These are phyloP conservation scores for Acanthamoeba castellanii DNA, from an alignment of 208 protist species.

Conservation along the genomic window DNA sequence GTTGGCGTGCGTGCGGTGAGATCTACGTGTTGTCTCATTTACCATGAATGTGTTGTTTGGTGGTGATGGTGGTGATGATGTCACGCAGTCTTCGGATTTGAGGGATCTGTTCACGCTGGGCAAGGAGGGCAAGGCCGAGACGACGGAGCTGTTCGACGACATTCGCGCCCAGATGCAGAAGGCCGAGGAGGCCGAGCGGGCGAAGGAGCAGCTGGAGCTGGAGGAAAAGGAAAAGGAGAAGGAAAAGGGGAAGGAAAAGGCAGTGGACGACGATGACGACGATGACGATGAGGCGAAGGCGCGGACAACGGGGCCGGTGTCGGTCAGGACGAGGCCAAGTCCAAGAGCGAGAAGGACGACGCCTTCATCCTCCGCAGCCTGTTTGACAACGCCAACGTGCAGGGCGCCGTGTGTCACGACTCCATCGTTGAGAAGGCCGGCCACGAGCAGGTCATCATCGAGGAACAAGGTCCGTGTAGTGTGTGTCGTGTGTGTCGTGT, in stretches of 20 bases:
- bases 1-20: not conserved
- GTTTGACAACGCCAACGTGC: slow-evolving; percentile 15
- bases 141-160: slow-evolving; percentile 33
- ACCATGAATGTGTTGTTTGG: no score
- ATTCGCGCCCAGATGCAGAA: slow-evolving; percentile 68
- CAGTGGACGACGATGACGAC: slow-evolving; percentile 64
- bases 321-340: not conserved
- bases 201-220: not conserved
- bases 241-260: slow-evolving; percentile 49
- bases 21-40: not conserved
- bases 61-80: no score
- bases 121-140: slow-evolving; percentile 55
- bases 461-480: slow-evolving; percentile 20
- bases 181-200: slow-evolving; percentile 18
- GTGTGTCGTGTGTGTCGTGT: not conserved
- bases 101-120: slow-evolving; percentile 38
- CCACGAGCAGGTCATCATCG: slow-evolving; percentile 32
- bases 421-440: slow-evolving; percentile 74
- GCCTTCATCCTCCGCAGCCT: slow-evolving; percentile 61
- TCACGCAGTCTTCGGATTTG: not conserved
- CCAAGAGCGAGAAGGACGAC: slow-evolving; percentile 61
- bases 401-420: slow-evolving; percentile 79
- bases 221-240: not conserved
- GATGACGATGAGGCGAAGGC: not conserved
- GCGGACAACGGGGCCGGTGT: not conserved